Evolutionary conservation across 495 filamentous ascomycete genomes (phyloP), one percentile per base, ranked within the genome.

Genomic region (Trichoderma reesei): DNA sequence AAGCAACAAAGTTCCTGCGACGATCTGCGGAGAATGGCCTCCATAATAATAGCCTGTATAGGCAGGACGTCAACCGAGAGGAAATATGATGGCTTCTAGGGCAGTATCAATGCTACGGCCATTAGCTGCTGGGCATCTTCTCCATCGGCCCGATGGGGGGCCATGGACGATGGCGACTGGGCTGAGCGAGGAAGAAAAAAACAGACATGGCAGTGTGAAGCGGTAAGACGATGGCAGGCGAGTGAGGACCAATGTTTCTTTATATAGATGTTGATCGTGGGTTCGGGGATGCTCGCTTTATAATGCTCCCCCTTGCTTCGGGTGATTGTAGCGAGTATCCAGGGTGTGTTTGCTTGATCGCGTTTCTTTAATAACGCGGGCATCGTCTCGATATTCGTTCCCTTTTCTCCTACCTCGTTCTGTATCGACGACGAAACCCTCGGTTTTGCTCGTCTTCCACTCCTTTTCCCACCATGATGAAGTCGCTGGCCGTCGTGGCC

Each of bases 61-160:
- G 51, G 51, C 51, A 56, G 51, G 51, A 56, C 51, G 26, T n/a
- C 9, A 56, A 33, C 26, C 26, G 26, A 26, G 51, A 31, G 26
- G 26, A 34, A 18, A n/a, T 26, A 26, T 26, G 26, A 26, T 26
- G 26, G 26, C 26, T 26, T 26, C 26, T 26, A 26, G 26, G 26
- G 26, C 26, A 26, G 26, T 26, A 26, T 26, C 26, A 26, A 26
- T 26, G 26, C 26, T 26, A 26, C 26, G 1, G 26, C 26, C 26
- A 26, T 26, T 26, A 26, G 26, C 26, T 26, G 26, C 26, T 26
- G 26, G 26, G 26, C 26, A 26, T 26, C 1, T 26, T 26, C 26
- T 26, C 26, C 44, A 9, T 33, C 51, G 51, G 51, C 20, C 51
- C 51, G 51, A 56, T 36, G 51, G 51, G 51, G 51, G 51, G 51